These are phyloP conservation scores for Suhomyces sp. DNA, from an alignment of 805 yeast species.

Conservation along the genomic window DNA sequence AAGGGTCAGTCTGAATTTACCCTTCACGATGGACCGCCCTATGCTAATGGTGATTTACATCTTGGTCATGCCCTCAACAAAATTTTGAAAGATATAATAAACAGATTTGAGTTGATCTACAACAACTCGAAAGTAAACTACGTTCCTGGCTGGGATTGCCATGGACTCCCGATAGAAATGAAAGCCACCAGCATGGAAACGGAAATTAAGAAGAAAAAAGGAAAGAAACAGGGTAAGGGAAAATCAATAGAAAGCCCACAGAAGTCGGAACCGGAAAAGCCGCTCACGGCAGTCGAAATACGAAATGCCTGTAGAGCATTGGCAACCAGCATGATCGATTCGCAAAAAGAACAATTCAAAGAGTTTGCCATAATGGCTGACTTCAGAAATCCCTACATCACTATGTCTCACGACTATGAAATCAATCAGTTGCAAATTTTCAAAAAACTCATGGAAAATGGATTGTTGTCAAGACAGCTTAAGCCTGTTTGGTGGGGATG, in stretches of 20 bases:
- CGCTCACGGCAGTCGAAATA: constrained; percentile 48
- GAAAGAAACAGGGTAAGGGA: constrained; percentile 14
- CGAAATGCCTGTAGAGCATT: constrained; percentile 64
- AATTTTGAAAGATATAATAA: constrained; percentile 80
- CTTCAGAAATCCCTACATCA: constrained; percentile 69
- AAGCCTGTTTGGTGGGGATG: constrained; percentile 98
- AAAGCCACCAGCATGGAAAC: constrained; percentile 52
- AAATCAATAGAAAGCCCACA: background rate
- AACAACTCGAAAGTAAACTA: constrained; percentile 64
- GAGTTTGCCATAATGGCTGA: constrained; percentile 81
- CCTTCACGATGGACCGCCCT: constrained; percentile 97
- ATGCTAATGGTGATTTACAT: constrained; percentile 93
- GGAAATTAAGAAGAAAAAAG: constrained; percentile 19
- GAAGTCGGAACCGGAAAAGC: constrained; percentile 11
- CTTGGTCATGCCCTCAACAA: constrained; percentile 91
- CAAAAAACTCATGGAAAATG: constrained; percentile 57
- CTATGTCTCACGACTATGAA: constrained; percentile 72
- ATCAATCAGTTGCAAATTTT: constrained; percentile 72
- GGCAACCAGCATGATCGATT: constrained; percentile 64
- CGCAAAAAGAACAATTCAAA: constrained; percentile 63
- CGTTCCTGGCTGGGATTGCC: constrained; percentile 98
- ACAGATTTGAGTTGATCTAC: constrained; percentile 60
- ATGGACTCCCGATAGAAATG: constrained; percentile 93
- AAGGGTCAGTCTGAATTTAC: constrained; percentile 40
- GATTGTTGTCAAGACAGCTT: constrained; percentile 75